Conservation (phyloP, 257 asterid species). For the Ocimum tenuiflorum region DNA sequence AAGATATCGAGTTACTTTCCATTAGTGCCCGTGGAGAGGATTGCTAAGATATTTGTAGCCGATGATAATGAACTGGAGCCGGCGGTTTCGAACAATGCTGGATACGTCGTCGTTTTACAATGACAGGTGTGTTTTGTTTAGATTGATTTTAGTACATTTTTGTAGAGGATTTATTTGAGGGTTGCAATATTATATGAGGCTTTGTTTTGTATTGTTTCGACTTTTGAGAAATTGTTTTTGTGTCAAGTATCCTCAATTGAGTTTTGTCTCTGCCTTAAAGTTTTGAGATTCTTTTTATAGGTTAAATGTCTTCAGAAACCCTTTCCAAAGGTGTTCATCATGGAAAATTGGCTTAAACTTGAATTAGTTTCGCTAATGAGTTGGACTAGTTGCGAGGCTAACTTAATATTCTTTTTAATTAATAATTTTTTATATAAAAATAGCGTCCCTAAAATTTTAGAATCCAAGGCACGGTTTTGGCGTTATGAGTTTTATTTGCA, state of each 20-base stretch:
- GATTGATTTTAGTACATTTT: background rate
- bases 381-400: too few relatives aligned
- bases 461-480: too few relatives aligned
- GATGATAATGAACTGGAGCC: constrained; percentile 29
- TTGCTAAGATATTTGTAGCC: constrained; percentile 47
- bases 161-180: background rate
- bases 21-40: constrained; percentile 53
- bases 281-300: too few relatives aligned
- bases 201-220: background rate
- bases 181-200: background rate
- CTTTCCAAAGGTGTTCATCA: too few relatives aligned
- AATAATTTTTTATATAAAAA: too few relatives aligned
- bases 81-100: constrained; percentile 23
- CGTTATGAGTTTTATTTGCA: too few relatives aligned
- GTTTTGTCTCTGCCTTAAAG: background rate
- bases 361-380: too few relatives aligned
- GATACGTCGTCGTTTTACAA: constrained; percentile 23
- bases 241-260: background rate
- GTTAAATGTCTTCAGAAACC: too few relatives aligned
- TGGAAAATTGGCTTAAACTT: too few relatives aligned
- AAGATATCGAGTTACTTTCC: constrained; percentile 50
- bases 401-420: too few relatives aligned
- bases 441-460: too few relatives aligned
- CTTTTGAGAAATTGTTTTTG: background rate
- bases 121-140: background rate